Percentiles rank a stretch among this genome's conserved stretches.
Conservation (phyloP, 495 filamentous ascomycete species). For the Parachaetomium inaequale region DNA sequence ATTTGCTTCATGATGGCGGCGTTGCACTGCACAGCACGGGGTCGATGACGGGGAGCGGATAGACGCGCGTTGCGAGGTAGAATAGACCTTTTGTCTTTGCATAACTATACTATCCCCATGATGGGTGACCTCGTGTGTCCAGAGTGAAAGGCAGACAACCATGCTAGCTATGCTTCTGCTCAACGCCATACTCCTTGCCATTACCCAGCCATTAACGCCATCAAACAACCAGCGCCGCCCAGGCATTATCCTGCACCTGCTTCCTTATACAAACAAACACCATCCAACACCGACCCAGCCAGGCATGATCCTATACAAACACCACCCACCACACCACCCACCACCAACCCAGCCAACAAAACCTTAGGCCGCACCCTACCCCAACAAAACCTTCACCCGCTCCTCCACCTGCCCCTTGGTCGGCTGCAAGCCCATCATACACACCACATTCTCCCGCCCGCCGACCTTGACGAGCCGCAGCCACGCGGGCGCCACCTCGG, state of each 20-base stretch:
- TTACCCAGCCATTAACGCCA: background rate
- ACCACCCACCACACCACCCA: background rate
- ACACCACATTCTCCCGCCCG: constrained; percentile 55
- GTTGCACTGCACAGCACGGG: constrained; percentile 12
- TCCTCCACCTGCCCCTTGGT: constrained; percentile 42
- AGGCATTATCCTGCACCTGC: background rate
- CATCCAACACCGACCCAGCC: background rate
- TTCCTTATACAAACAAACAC: background rate
- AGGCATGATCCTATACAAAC: background rate
- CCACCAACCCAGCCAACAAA: background rate
- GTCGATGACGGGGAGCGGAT: constrained; percentile 9
- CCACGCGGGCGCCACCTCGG: constrained; percentile 63
- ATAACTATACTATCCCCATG: background rate
- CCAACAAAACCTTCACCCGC: constrained; percentile 41
- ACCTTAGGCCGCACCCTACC: too few species aligned
- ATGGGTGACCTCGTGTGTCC: background rate
- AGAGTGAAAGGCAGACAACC: background rate
- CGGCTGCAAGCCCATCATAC: constrained; percentile 45
- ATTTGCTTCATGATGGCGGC: constrained; percentile 9
- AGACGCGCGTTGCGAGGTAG: constrained; percentile 15
- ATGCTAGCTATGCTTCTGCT: background rate
- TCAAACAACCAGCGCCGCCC: background rate
- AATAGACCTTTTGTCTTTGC: constrained; percentile 17
- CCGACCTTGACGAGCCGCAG: constrained; percentile 53
- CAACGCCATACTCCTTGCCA: background rate